These are phyloP conservation scores for Aspergillus fumigatiaffinis DNA, from an alignment of 2,329 filamentous ascomycete species.

Conservation along the genomic window DNA sequence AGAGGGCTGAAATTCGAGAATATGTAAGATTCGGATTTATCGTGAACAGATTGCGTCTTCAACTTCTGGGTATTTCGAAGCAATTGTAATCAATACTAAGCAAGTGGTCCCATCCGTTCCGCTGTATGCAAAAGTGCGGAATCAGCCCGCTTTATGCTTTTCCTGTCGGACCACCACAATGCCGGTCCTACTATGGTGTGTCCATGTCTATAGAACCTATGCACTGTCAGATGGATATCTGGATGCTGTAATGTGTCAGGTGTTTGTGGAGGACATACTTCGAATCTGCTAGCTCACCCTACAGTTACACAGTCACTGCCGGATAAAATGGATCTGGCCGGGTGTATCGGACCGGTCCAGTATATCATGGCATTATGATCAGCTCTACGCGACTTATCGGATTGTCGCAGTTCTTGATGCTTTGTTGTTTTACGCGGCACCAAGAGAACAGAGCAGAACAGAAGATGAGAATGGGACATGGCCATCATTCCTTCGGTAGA, in stretches of 20 bases:
- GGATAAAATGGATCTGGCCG: neutral
- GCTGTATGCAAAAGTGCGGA: constrained; percentile 21
- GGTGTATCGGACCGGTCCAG: neutral
- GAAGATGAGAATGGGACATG: neutral
- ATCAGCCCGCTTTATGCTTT: constrained; percentile 13
- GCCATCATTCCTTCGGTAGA: neutral
- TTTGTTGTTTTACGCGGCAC: neutral
- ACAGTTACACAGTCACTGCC: neutral
- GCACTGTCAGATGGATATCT: neutral
- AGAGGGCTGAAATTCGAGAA: neutral
- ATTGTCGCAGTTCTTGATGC: neutral
- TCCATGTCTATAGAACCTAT: neutral
- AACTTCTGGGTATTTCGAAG: neutral
- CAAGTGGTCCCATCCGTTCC: constrained; percentile 14
- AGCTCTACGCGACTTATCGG: neutral
- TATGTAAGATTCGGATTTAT: neutral
- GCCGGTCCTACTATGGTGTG: neutral
- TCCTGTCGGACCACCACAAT: neutral
- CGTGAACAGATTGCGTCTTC: neutral
- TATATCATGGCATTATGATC: neutral
- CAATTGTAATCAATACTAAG: constrained; percentile 2
- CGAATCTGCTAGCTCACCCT: neutral
- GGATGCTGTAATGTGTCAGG: neutral
- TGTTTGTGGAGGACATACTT: neutral
- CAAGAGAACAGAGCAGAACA: neutral